Base-by-base conservation (phyloP, 106 monocot species). In the Ottelia alismoides region DNA sequence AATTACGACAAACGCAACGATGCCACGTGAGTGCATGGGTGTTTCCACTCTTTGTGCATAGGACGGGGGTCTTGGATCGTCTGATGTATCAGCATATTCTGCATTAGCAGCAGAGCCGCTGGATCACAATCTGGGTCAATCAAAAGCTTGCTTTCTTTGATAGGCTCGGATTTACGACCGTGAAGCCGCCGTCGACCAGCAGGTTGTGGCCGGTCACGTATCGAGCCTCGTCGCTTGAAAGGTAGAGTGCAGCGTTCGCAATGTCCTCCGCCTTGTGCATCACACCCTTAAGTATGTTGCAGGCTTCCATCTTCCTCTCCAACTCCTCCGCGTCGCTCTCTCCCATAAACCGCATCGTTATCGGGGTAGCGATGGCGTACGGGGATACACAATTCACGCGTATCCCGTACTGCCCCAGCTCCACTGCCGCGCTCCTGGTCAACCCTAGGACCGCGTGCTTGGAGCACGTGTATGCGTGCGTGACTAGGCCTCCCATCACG, bases 381-480 rank as follows among this genome's bases (percentile, higher is more conserved):
- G 68, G 63, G 22, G 72, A 68, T 16, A 78, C 63, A 22, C 67
- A 67, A 50, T 77, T 77, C 19, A 62, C 72, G 9, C 77, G 52
- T 11, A 77, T 45, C 20, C 77, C 72, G 20, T 45, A 54, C 30
- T 49, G 40, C 10, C 77, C 72, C 14, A 78, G 67, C 72, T 78
- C 77, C 17, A n/a, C 46, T 1, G 72, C 72, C 18, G 72, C 63
- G 19, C 52, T 72, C 67, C 45, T 68, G 25, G 67, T n/a, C n/a
- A n/a, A n/a, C n/a, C n/a, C n/a, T n/a, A n/a, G n/a, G n/a, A n/a
- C n/a, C n/a, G n/a, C n/a, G n/a, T n/a, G n/a, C n/a, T n/a, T n/a
- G n/a, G n/a, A n/a, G n/a, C n/a, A n/a, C n/a, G n/a, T n/a, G n/a
- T 80, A 85, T 14, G 30, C 62, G 22, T 85, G 84, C 3, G 76